Conservation (phyloP, 306 rosid species). For the Cicer chorassanicum region DNA sequence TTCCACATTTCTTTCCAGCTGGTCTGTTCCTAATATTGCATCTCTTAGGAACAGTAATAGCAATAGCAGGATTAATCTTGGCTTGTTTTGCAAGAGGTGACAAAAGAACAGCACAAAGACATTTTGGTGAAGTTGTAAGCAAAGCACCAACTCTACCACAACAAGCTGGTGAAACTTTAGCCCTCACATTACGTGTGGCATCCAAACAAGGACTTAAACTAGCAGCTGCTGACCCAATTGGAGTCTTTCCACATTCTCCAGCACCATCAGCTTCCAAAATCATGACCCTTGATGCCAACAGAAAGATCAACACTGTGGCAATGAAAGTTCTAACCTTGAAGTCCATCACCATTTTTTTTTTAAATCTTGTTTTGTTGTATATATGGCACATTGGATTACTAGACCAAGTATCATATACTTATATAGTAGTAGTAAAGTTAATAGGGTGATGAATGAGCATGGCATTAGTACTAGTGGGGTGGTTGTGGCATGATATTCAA, state of each 20-base stretch:
- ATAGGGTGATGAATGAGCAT: conserved; percentile 2
- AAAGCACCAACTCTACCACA: conserved; percentile 70
- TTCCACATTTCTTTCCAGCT: conserved; percentile 87
- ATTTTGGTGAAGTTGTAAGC: conserved; percentile 65
- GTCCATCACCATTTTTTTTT: conserved; percentile 1
- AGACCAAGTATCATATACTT: conserved; percentile 11
- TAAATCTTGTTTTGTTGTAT: neutral
- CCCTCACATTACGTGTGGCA: conserved; percentile 58
- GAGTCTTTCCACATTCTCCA: conserved; percentile 82
- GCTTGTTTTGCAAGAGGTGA: conserved; percentile 87
- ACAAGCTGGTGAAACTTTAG: conserved; percentile 70
- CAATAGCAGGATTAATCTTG: conserved; percentile 72
- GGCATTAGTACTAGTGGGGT: conserved; percentile 55
- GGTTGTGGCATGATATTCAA: conserved; percentile 55
- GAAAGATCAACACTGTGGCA: conserved; percentile 30
- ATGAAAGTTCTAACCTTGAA: conserved; percentile 29
- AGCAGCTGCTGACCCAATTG: conserved; percentile 77
- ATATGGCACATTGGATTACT: conserved; percentile 36
- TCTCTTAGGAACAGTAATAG: conserved; percentile 80
- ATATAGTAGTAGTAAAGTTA: conserved; percentile 43
- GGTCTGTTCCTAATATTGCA: conserved; percentile 86
- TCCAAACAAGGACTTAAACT: conserved; percentile 77
- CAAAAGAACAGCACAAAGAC: conserved; percentile 80
- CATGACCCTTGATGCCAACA: conserved; percentile 40
- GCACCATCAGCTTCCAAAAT: conserved; percentile 58